These are phyloP conservation scores for Gossypium davidsonii DNA, from an alignment of 441 rosid genomes.

Conservation along the genomic window DNA sequence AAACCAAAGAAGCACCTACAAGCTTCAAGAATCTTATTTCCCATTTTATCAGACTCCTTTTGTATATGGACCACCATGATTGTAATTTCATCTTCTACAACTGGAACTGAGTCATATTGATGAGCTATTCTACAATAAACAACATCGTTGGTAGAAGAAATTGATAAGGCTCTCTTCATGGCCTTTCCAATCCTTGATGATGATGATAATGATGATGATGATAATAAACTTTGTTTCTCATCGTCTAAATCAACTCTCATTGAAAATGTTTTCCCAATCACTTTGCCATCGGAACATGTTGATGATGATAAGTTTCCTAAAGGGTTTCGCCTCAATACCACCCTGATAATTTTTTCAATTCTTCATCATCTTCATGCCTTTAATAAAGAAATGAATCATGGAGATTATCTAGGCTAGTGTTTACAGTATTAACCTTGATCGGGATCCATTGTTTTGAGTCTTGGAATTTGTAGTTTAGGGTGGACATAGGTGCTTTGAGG, in stretches of 20 bases:
- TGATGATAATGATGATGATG: not conserved
- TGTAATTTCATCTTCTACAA: not conserved
- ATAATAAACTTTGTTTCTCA: not conserved
- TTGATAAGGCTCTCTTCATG: slow-evolving; percentile 16
- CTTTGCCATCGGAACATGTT: not conserved
- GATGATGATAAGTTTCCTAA: not conserved
- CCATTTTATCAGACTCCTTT: not conserved
- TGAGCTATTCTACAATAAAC: slow-evolving; percentile 18
- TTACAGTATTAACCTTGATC: not conserved
- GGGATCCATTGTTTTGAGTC: not conserved
- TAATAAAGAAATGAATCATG: slow-evolving; percentile 7
- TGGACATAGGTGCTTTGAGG: not conserved
- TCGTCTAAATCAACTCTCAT: slow-evolving; percentile 4
- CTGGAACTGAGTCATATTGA: not conserved
- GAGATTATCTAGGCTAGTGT: not conserved
- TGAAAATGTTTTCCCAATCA: slow-evolving; percentile 7
- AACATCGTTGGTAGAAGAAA: not conserved
- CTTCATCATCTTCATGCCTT: slow-evolving; percentile 9
- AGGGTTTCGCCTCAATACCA: slow-evolving; percentile 9
- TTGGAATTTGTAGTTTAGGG: not conserved
- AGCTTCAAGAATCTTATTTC: not conserved
- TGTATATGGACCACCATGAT: not conserved
- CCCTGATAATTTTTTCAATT: slow-evolving; percentile 9
- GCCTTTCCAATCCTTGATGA: not conserved
- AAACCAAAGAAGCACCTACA: not conserved